Base-by-base conservation (phyloP, 768 basidiomycete genomes). In the Podaxis pistillaris region DNA sequence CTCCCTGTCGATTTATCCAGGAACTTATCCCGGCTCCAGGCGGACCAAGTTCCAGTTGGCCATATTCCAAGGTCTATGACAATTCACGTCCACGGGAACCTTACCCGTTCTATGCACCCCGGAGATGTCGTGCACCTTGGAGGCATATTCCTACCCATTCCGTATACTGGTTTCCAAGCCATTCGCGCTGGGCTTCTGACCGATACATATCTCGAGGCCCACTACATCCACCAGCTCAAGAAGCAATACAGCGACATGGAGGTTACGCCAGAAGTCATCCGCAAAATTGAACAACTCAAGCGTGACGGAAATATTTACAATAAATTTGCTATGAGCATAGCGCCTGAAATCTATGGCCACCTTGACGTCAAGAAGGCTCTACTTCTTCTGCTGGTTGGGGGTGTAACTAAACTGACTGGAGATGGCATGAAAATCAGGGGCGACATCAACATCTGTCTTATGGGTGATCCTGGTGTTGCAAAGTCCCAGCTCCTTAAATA, bases 361-460 rank as follows among this genome's bases (percentile, higher is more conserved):
- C 81, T 89, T 50, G 96, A 99, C 71, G 93, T 99, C 52, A 99
- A 99, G 77, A 98, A 98, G 72, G 96, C 96, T 0, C 78, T 99
- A 33, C 76, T 99, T 11, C 76, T 99, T 4, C 80, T 99, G 1
- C 84, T 99, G 13, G 94, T 99, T 30, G 97, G 97, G 11, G 97
- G 97, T 41, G 95, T 96, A 1, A 97, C 94, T 50, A 99, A 99
- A 77, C 81, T 85, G 40, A 94, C 95, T 73, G 92, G 93, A 5
- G 97, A 99, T 70, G 97, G 97, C 13, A 94, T 99, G 94, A 98
- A 93, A 76, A 98, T 99, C 71, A 86, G 97, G 71, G 97, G 97
- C 30, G 97, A 98, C 74, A 81, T 99, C 76, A 99, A 99, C 69
- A 80, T 99, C 17, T 99, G 97, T 75, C 76, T 99, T 47, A 99